Conservation (phyloP, 2,329 filamentous ascomycete genomes). For the Penicillium sp. region DNA sequence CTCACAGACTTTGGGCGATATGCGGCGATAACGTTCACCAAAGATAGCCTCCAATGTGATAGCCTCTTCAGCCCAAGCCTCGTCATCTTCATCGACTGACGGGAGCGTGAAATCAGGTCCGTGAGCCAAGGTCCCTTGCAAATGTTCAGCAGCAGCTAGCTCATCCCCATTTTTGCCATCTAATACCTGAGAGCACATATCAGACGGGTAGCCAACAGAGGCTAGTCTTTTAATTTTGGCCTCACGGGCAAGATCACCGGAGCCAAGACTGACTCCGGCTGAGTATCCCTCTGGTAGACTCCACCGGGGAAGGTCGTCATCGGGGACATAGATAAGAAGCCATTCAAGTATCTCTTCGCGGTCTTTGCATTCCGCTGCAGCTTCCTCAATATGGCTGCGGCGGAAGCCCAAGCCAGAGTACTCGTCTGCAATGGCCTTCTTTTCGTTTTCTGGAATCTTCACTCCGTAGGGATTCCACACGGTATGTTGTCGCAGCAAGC, state of each 20-base stretch:
- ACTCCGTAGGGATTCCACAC: slow-evolving; percentile 85
- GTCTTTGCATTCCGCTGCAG: slow-evolving; percentile 83
- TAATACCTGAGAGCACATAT: slow-evolving; percentile 78
- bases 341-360: slow-evolving; percentile 91
- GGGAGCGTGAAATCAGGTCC: slow-evolving; percentile 30
- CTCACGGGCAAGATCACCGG: slow-evolving; percentile 78
- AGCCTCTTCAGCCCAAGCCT: slow-evolving; percentile 83
- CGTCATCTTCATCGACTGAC: slow-evolving; percentile 38
- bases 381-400: slow-evolving; percentile 86
- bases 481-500: slow-evolving; percentile 72
- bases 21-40: slow-evolving; percentile 67
- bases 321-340: slow-evolving; percentile 94
- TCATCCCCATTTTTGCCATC: slow-evolving; percentile 73
- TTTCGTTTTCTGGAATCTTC: slow-evolving; percentile 61
- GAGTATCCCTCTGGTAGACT: slow-evolving; percentile 88
- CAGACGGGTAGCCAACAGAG: slow-evolving; percentile 78
- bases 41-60: slow-evolving; percentile 83
- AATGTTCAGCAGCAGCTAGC: slow-evolving; percentile 71
- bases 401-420: slow-evolving; percentile 81
- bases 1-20: slow-evolving; percentile 66
- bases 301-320: slow-evolving; percentile 94
- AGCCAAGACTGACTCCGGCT: slow-evolving; percentile 83
- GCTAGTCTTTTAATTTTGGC: slow-evolving; percentile 79
- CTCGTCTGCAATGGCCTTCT: slow-evolving; percentile 67
- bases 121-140: slow-evolving; percentile 71